Percentiles rank a stretch among this genome's conserved stretches.
Evolutionary conservation across 2,329 filamentous ascomycete species (phyloP).

Genomic region (Zopfia rhizophila): DNA sequence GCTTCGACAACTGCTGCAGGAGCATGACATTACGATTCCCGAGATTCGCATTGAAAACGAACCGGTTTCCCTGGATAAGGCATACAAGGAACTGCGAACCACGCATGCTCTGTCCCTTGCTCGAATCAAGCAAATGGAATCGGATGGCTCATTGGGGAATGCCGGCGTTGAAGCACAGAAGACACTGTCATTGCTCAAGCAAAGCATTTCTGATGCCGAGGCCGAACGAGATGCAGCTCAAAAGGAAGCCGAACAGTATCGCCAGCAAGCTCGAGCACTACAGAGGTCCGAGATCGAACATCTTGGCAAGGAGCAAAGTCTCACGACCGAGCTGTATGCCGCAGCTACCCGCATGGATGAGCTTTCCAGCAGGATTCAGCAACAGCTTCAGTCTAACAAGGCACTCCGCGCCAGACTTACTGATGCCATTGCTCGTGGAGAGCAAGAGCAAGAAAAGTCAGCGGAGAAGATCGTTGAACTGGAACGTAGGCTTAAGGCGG

Average conservation of each 20-base stretch:
- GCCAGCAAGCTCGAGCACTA: slow-evolving; percentile 68
- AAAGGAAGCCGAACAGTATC: slow-evolving; percentile 71
- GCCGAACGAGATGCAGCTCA: slow-evolving; percentile 78
- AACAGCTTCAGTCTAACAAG: slow-evolving; percentile 82
- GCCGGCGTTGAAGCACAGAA: slow-evolving; percentile 63
- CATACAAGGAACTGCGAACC: slow-evolving; percentile 80
- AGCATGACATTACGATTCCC: slow-evolving; percentile 83
- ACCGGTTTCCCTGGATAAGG: slow-evolving; percentile 76
- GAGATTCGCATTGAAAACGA: slow-evolving; percentile 64
- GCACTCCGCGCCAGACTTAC: slow-evolving; percentile 79
- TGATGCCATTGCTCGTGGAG: slow-evolving; percentile 83
- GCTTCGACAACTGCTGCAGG: slow-evolving; percentile 79
- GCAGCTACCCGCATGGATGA: slow-evolving; percentile 83
- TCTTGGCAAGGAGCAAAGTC: slow-evolving; percentile 69
- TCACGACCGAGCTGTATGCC: slow-evolving; percentile 75
- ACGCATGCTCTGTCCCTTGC: slow-evolving; percentile 74
- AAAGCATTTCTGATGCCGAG: slow-evolving; percentile 74
- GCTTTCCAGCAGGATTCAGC: slow-evolving; percentile 79
- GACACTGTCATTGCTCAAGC: slow-evolving; percentile 73
- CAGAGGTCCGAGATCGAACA: slow-evolving; percentile 66
- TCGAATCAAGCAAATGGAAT: slow-evolving; percentile 73
- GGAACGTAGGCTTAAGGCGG: slow-evolving; percentile 79
- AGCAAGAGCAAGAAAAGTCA: slow-evolving; percentile 82
- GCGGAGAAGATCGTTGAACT: slow-evolving; percentile 84
- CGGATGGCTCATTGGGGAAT: slow-evolving; percentile 52